Conservation (phyloP, 768 basidiomycete species). For the Trametes maxima region DNA sequence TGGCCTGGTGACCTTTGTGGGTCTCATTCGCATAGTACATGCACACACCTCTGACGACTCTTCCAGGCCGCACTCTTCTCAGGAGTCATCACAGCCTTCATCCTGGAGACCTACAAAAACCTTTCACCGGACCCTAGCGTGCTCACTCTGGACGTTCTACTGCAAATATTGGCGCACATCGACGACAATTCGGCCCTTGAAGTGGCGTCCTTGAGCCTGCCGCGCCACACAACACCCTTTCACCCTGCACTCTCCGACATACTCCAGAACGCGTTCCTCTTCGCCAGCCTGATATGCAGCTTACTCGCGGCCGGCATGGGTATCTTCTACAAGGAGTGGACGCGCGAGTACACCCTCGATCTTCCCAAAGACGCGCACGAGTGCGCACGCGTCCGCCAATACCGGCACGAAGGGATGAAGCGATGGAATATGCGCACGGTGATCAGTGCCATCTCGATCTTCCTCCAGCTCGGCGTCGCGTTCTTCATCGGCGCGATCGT, state of each 20-base stretch:
- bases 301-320: conserved; percentile 16
- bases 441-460: conserved; percentile 61
- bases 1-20: conserved; percentile 14
- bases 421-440: conserved; percentile 55
- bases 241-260: background rate
- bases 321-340: conserved; percentile 18
- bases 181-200: background rate
- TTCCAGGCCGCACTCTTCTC: background rate
- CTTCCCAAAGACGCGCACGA: background rate
- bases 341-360: conserved; percentile 15
- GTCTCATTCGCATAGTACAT: background rate
- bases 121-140: background rate
- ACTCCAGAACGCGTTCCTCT: conserved; percentile 12
- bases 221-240: background rate
- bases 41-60: no score
- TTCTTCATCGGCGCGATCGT: conserved; percentile 53
- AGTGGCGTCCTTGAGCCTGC: background rate
- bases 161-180: conserved; percentile 9
- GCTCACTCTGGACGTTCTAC: background rate
- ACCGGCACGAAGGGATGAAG: conserved; percentile 39
- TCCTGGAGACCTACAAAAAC: background rate
- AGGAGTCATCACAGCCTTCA: background rate
- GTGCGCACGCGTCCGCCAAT: conserved; percentile 42
- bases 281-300: conserved; percentile 9
- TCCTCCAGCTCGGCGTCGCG: conserved; percentile 62